phyloP scores from a whole-genome alignment of 73 alveolate genomes.

The Stentor coeruleus region DNA sequence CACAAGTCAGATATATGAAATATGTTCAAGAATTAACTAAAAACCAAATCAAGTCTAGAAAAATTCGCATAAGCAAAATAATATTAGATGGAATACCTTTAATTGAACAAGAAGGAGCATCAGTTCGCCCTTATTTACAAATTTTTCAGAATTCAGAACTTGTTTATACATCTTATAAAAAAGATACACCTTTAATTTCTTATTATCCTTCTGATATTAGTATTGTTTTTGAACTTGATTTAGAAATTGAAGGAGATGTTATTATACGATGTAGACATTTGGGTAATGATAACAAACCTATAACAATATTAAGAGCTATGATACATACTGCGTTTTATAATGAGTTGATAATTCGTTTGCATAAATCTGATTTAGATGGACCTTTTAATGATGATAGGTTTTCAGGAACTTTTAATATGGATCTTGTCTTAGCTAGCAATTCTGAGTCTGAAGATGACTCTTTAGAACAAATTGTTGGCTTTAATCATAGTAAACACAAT shows the following conservation, averaged over 20 bases:
- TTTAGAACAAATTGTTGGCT: too few relatives aligned
- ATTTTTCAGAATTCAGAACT: not conserved
- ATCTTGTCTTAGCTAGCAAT: too few relatives aligned
- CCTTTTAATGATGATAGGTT: not conserved
- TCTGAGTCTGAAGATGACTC: too few relatives aligned
- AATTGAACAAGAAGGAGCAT: constrained; percentile 7
- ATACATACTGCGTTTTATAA: not conserved
- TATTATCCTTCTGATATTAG: not conserved
- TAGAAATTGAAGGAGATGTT: constrained; percentile 9
- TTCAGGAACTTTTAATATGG: not conserved
- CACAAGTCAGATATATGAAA: not conserved
- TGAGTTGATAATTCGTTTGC: not conserved
- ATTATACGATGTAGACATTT: constrained; percentile 1
- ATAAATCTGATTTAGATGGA: not conserved
- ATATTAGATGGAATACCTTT: constrained; percentile 7
- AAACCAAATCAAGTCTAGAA: not conserved
- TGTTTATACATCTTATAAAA: not conserved
- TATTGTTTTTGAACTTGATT: constrained; percentile 4
- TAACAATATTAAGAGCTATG: constrained; percentile 13
- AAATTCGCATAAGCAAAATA: not conserved
- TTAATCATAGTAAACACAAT: too few relatives aligned
- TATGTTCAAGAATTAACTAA: not conserved
- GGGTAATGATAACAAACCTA: not conserved
- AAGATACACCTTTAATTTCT: not conserved
- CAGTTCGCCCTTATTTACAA: constrained; percentile 19